phyloP scores from a whole-genome alignment of 176 grass and related monocot species.

The Oropetium thomaeum region DNA sequence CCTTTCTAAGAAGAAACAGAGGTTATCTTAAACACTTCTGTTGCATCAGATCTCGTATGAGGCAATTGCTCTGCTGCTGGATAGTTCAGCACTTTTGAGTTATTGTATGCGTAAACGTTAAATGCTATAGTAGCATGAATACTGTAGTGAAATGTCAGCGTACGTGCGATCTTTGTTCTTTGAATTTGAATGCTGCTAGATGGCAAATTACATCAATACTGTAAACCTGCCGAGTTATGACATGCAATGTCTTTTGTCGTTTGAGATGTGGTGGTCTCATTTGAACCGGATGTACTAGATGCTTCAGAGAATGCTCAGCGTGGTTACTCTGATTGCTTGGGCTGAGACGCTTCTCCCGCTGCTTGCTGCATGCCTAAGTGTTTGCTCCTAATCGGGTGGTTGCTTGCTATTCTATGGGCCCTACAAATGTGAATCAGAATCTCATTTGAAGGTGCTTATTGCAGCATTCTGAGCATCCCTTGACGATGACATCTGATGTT shows the following conservation, averaged over 20 bases:
- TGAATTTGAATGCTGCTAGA: background rate
- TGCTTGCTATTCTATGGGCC: background rate
- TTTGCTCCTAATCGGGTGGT: background rate
- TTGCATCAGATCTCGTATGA: background rate
- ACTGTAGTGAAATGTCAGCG: background rate
- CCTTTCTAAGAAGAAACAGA: slow-evolving; percentile 88
- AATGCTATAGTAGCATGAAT: slow-evolving; percentile 11
- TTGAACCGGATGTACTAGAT: background rate
- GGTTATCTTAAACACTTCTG: slow-evolving; percentile 39
- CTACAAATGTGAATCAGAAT: background rate
- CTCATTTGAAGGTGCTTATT: background rate
- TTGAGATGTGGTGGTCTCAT: too few relatives aligned
- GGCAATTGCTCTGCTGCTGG: background rate
- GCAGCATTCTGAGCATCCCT: background rate
- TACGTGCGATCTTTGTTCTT: slow-evolving; percentile 3
- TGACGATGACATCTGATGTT: background rate
- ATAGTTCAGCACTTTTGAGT: too few relatives aligned
- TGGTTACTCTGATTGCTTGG: background rate
- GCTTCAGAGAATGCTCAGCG: background rate
- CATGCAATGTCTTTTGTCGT: background rate
- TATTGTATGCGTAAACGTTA: too few relatives aligned
- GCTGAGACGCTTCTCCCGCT: background rate
- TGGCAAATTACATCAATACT: background rate
- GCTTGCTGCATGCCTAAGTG: background rate
- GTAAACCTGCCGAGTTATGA: background rate